A percentile compares a stretch with the other conserved stretches of the same genome.
Evolutionary conservation across 2,329 filamentous ascomycete genomes (phyloP).

Genomic region (Colletotrichum limetticola): DNA sequence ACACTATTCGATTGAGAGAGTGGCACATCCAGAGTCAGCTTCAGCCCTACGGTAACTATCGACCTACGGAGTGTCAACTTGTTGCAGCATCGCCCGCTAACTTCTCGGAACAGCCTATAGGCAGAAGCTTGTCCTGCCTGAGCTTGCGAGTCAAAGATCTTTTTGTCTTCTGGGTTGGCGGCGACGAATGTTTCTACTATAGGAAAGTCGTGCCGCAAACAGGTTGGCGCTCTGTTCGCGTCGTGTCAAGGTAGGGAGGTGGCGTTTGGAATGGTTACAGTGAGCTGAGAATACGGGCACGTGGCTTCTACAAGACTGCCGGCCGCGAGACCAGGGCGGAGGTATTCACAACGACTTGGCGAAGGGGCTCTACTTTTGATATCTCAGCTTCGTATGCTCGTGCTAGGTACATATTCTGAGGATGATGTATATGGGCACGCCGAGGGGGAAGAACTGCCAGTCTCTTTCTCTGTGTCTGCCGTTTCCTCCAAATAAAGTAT

Average conservation of each 20-base stretch:
- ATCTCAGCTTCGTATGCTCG: neutral
- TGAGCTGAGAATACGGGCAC: neutral
- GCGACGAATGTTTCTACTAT: neutral
- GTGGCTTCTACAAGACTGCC: neutral
- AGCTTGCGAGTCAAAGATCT: neutral
- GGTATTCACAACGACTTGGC: neutral
- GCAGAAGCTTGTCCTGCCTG: neutral
- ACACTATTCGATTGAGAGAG: neutral
- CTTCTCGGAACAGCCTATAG: neutral
- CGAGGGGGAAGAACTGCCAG: neutral
- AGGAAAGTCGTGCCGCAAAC: neutral
- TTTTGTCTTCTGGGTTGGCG: neutral
- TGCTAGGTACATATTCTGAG: neutral
- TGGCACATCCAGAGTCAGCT: neutral
- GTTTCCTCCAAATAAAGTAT: neutral
- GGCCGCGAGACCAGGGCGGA: neutral
- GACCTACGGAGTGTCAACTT: neutral
- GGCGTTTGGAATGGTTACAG: neutral
- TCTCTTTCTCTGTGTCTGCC: neutral
- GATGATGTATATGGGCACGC: neutral
- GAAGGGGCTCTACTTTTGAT: neutral
- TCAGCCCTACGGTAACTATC: neutral
- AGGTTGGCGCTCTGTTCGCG: neutral
- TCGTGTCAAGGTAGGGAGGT: neutral
- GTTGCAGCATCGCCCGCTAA: neutral